A percentile compares a stretch with the other conserved stretches of the same genome.
Evolutionary conservation across 2,329 filamentous ascomycete species (phyloP).

Genomic region (Ceratocystis papillata): DNA sequence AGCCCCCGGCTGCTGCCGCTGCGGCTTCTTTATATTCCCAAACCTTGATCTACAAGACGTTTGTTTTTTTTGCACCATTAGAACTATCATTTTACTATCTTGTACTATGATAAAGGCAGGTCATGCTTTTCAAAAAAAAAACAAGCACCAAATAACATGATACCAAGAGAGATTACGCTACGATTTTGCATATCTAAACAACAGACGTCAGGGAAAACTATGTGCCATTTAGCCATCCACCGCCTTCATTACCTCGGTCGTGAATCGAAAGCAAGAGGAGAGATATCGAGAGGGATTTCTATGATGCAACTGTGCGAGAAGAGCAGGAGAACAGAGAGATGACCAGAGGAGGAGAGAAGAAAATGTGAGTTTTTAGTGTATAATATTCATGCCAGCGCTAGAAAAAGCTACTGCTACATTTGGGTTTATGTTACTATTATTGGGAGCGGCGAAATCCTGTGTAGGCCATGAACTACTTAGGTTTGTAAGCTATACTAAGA

Average conservation of each 20-base stretch:
- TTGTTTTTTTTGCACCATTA: conserved; percentile 9
- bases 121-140: neutral
- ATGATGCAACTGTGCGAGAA: neutral
- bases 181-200: conserved; percentile 6
- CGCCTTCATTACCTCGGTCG: neutral
- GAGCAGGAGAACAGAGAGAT: neutral
- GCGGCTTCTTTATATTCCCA: conserved; percentile 12
- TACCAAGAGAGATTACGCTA: conserved; percentile 15
- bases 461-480: neutral
- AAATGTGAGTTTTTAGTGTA: conserved; percentile 16
- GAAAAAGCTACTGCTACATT: neutral
- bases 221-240: neutral
- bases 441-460: neutral
- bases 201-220: neutral
- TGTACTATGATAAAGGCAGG: conserved; percentile 8
- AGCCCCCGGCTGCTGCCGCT: neutral
- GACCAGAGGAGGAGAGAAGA: neutral
- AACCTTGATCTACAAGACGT: conserved; percentile 9
- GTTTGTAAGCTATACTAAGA: neutral
- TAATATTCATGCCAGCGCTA: conserved; percentile 9
- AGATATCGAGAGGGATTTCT: neutral
- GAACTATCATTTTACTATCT: neutral
- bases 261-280: conserved; percentile 4
- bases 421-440: neutral
- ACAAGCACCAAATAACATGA: conserved; percentile 4